Evolutionary conservation across 108 stramenopile species (phyloP).

Genomic region (Nitzschia sp.): DNA sequence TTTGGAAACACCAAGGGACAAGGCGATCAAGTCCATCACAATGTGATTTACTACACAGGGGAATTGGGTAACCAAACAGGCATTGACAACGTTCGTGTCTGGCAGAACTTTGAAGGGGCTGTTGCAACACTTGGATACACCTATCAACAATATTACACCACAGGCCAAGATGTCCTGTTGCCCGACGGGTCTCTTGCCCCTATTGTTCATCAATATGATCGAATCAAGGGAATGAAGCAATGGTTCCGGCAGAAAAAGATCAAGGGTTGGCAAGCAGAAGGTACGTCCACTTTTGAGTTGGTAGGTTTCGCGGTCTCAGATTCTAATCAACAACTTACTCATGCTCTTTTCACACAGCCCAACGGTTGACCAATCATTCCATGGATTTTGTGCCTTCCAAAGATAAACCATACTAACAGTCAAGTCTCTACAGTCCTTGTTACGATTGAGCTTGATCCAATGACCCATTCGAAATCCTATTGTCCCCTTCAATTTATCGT

Average conservation of each 20-base stretch:
- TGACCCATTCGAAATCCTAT: too few species aligned
- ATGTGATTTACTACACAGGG: constrained; percentile 12
- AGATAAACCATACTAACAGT: background rate
- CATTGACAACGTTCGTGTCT: constrained; percentile 9
- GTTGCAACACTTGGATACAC: constrained; percentile 12
- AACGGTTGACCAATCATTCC: background rate
- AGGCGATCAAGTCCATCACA: constrained; percentile 27
- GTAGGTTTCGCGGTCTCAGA: background rate
- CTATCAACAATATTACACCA: constrained; percentile 3
- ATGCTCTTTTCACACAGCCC: background rate
- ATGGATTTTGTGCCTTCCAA: constrained; percentile 1
- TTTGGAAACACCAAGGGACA: background rate
- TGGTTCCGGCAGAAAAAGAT: background rate
- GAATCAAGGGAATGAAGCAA: background rate
- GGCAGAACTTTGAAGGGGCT: background rate
- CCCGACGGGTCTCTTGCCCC: constrained; percentile 11
- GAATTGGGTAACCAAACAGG: constrained; percentile 4
- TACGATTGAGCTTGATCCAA: too few species aligned
- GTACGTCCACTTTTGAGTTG: background rate
- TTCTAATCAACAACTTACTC: background rate
- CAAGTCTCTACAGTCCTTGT: too few species aligned
- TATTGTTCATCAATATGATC: constrained; percentile 28
- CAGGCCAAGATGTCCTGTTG: background rate
- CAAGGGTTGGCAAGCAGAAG: background rate
- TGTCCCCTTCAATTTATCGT: too few species aligned